Conservation (phyloP, 2,329 filamentous ascomycete species). For the Coniella vitis region DNA sequence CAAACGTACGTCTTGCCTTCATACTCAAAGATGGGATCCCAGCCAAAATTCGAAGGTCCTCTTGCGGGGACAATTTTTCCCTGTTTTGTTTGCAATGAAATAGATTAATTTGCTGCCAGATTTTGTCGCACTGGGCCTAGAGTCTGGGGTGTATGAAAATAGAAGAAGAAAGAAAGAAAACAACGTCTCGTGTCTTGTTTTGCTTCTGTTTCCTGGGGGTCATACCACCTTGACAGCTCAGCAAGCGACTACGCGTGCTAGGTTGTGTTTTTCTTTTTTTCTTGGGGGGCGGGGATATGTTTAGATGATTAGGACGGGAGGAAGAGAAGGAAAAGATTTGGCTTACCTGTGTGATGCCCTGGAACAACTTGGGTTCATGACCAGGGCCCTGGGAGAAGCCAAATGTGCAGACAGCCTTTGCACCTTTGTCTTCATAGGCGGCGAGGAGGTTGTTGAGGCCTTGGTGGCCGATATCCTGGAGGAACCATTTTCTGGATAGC, state of each 20-base stretch:
- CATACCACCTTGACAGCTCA: too few relatives aligned
- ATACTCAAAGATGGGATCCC: slow-evolving; percentile 96
- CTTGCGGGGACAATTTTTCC: slow-evolving; percentile 79
- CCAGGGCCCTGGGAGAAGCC: slow-evolving; percentile 84
- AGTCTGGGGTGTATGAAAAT: too few relatives aligned
- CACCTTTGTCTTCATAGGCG: slow-evolving; percentile 84
- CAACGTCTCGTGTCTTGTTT: too few relatives aligned
- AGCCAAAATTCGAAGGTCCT: slow-evolving; percentile 78
- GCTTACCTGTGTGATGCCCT: slow-evolving; percentile 75
- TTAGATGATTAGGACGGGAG: too few relatives aligned
- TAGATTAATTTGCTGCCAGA: too few relatives aligned
- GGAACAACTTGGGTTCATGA: slow-evolving; percentile 78
- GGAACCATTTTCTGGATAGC: slow-evolving; percentile 77
- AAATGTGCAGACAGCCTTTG: slow-evolving; percentile 93
- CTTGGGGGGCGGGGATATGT: too few relatives aligned
- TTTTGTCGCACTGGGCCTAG: too few relatives aligned
- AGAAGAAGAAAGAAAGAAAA: too few relatives aligned
- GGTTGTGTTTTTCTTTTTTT: too few relatives aligned
- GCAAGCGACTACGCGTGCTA: too few relatives aligned
- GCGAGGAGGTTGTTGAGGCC: slow-evolving; percentile 86
- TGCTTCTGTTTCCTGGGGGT: too few relatives aligned
- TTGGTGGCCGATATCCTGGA: slow-evolving; percentile 71
- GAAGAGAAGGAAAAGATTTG: not conserved
- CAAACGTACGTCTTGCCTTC: slow-evolving; percentile 67
- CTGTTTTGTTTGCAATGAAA: slow-evolving; percentile 21